These are phyloP conservation scores for Blastomyces percursus DNA, from an alignment of 2,329 filamentous ascomycete genomes.

Conservation along the genomic window DNA sequence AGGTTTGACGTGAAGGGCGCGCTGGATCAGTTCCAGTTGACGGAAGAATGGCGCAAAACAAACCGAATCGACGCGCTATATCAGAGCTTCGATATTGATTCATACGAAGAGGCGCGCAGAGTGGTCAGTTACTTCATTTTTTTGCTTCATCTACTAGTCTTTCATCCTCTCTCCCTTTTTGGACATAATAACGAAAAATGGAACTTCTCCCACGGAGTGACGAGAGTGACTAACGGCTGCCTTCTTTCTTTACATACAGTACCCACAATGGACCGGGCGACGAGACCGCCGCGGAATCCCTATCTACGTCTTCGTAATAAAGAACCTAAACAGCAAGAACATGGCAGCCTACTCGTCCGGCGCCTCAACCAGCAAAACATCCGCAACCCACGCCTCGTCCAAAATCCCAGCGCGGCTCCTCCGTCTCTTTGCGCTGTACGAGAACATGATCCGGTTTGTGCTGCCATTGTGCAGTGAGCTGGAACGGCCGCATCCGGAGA, in stretches of 20 bases:
- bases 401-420: slow-evolving; percentile 59
- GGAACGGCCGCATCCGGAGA: slow-evolving; percentile 60
- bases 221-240: background rate
- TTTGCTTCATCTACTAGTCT: background rate
- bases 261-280: slow-evolving; percentile 89
- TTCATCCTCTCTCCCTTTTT: background rate
- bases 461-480: slow-evolving; percentile 69
- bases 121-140: slow-evolving; percentile 45
- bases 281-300: slow-evolving; percentile 85
- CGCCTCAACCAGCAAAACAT: slow-evolving; percentile 38
- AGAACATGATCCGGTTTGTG: slow-evolving; percentile 78
- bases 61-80: slow-evolving; percentile 72
- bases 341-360: slow-evolving; percentile 60
- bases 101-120: slow-evolving; percentile 64
- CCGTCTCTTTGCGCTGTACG: slow-evolving; percentile 83
- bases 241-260: slow-evolving; percentile 40
- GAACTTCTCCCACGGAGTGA: background rate
- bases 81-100: slow-evolving; percentile 71
- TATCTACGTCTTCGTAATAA: slow-evolving; percentile 82
- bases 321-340: slow-evolving; percentile 69
- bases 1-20: slow-evolving; percentile 70
- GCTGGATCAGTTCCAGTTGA: slow-evolving; percentile 72
- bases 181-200: background rate
- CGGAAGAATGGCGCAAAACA: slow-evolving; percentile 73
- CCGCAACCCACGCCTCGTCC: slow-evolving; percentile 48